Percentiles rank a stretch among this genome's conserved stretches.
These are phyloP conservation scores for Pythium myriotylum DNA, from an alignment of 352 stramenopile genomes.

Conservation along the genomic window DNA sequence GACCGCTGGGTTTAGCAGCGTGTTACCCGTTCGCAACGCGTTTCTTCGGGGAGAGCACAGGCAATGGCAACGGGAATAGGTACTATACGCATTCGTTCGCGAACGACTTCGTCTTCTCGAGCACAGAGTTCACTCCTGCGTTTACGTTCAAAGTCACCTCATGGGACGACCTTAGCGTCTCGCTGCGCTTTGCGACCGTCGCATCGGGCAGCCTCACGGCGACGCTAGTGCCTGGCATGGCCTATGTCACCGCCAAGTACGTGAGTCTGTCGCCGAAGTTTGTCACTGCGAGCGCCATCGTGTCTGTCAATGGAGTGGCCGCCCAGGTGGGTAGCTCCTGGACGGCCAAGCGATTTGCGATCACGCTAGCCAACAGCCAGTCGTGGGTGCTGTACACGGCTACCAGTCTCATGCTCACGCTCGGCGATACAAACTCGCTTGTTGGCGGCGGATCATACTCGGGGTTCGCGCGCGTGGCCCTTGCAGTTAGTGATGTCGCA, in stretches of 20 bases:
- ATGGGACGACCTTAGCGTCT: conserved; percentile 59
- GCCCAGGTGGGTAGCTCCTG: neutral
- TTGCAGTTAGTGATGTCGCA: conserved; percentile 13
- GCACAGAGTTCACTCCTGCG: conserved; percentile 43
- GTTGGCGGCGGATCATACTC: conserved; percentile 36
- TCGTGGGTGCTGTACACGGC: conserved; percentile 64
- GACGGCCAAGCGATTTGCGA: conserved; percentile 38
- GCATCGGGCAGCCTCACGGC: conserved; percentile 42
- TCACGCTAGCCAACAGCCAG: conserved; percentile 51
- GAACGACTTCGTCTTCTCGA: conserved; percentile 57
- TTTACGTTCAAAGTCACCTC: conserved; percentile 45
- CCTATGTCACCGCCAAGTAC: conserved; percentile 60
- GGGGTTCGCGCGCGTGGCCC: conserved; percentile 8
- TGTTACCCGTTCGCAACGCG: conserved; percentile 63
- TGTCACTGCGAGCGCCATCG: conserved; percentile 43
- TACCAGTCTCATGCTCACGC: conserved; percentile 36
- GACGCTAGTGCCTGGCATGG: conserved; percentile 67
- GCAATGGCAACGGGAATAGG: conserved; percentile 45
- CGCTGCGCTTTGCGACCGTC: conserved; percentile 42
- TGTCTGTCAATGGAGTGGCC: conserved; percentile 44
- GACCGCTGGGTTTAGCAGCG: conserved; percentile 50
- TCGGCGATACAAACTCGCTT: conserved; percentile 41
- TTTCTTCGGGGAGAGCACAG: conserved; percentile 46
- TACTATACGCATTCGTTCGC: conserved; percentile 54
- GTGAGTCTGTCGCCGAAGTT: conserved; percentile 46